phyloP scores from a whole-genome alignment of 495 filamentous ascomycete species.

The Penicillium simplicissimum region DNA sequence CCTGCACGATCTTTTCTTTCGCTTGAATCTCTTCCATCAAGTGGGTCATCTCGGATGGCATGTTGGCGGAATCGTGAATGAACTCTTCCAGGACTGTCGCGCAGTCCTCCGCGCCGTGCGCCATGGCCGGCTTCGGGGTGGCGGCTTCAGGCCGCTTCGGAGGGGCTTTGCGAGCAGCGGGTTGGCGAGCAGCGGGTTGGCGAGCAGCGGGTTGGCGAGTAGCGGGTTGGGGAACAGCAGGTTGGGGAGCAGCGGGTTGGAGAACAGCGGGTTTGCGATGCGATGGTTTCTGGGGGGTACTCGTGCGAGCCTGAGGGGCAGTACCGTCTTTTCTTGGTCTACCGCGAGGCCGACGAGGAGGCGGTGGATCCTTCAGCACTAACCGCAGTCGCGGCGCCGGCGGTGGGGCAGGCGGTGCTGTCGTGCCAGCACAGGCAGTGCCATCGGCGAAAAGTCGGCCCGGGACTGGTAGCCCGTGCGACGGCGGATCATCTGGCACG shows the following conservation, averaged over 20 bases:
- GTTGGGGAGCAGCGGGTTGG: too few species aligned
- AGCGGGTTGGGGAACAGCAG: background rate
- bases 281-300: background rate
- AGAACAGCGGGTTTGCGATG: background rate
- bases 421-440: too few species aligned
- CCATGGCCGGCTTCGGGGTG: slow-evolving; percentile 25
- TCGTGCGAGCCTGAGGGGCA: background rate
- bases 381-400: background rate
- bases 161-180: background rate
- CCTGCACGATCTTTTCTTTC: slow-evolving; percentile 79
- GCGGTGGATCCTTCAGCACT: background rate
- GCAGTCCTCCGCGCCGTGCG: slow-evolving; percentile 65
- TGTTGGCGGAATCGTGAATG: slow-evolving; percentile 84
- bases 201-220: too few species aligned
- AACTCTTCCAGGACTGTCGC: slow-evolving; percentile 91
- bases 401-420: background rate
- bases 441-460: too few species aligned
- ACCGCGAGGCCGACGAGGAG: background rate
- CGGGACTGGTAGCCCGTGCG: background rate
- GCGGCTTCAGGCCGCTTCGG: background rate
- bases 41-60: slow-evolving; percentile 89
- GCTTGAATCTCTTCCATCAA: slow-evolving; percentile 91
- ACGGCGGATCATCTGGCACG: background rate
- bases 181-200: too few species aligned
- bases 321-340: background rate